Evolutionary conservation across 192 early-diverging fungal genomes (phyloP).

Genomic region (Neocallimastix lanati): DNA sequence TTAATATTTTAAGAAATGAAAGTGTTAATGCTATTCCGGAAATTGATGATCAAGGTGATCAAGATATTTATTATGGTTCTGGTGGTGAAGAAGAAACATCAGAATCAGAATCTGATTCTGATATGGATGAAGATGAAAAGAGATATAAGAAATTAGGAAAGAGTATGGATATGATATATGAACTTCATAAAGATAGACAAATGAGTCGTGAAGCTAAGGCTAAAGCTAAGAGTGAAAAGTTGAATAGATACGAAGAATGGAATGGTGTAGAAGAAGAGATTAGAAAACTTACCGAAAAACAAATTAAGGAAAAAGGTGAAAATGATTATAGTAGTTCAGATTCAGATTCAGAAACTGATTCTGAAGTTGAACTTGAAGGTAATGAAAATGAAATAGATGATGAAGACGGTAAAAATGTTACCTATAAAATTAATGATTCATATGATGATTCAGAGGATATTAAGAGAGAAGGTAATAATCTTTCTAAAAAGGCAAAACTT

Average conservation of each 20-base stretch:
- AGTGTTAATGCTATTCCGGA: background rate
- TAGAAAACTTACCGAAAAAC: constrained; percentile 1
- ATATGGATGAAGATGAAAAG: background rate
- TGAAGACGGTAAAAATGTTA: constrained; percentile 10
- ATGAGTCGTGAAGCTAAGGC: constrained; percentile 56
- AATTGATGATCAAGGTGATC: background rate
- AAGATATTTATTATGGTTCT: background rate
- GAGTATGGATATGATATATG: constrained; percentile 22
- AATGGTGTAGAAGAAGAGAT: constrained; percentile 13
- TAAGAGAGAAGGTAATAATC: constrained; percentile 9
- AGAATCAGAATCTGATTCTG: background rate
- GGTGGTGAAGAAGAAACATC: background rate
- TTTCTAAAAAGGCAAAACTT: constrained; percentile 69
- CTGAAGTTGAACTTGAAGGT: constrained; percentile 19
- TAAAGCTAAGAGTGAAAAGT: constrained; percentile 39
- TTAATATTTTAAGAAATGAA: background rate
- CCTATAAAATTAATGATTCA: background rate
- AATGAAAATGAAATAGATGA: constrained; percentile 11
- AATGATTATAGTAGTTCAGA: constrained; percentile 6
- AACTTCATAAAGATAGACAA: constrained; percentile 51
- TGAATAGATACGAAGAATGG: constrained; percentile 35
- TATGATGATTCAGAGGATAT: constrained; percentile 14
- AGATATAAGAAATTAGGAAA: background rate
- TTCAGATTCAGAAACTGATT: constrained; percentile 18
- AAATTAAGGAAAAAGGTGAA: constrained; percentile 10